phyloP scores from a whole-genome alignment of 345 rosid genomes.

The Rubroshorea leprosula region DNA sequence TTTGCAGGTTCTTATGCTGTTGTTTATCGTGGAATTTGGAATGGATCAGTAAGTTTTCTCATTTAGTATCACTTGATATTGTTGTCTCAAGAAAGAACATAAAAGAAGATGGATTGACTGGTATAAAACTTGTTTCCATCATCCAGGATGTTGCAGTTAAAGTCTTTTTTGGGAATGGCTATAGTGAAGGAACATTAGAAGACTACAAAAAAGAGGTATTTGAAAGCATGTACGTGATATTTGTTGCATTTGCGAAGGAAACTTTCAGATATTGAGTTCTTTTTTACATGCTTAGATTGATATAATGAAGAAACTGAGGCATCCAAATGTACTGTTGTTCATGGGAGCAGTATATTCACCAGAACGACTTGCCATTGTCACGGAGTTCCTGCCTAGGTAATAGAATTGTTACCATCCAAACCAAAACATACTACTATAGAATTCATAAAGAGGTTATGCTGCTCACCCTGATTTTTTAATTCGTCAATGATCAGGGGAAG shows the following conservation, averaged over 20 bases:
- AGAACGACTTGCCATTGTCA: conserved; percentile 70
- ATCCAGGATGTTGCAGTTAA: conserved; percentile 81
- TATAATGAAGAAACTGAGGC: conserved; percentile 82
- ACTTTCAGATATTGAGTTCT: conserved; percentile 1
- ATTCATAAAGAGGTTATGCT: not conserved
- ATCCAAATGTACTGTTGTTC: conserved; percentile 82
- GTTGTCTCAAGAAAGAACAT: not conserved
- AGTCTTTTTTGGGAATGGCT: conserved; percentile 60
- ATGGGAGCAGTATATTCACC: conserved; percentile 90
- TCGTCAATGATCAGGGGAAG: conserved; percentile 58
- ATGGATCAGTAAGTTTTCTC: conserved; percentile 59
- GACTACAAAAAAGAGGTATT: conserved; percentile 82
- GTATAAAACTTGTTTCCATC: conserved; percentile 11
- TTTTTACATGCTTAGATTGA: conserved; percentile 36
- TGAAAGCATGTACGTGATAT: not conserved
- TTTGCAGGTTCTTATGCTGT: conserved; percentile 66
- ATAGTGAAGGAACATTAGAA: conserved; percentile 42
- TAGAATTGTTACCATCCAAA: not conserved
- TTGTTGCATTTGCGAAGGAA: not conserved
- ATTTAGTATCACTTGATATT: conserved; percentile 7
- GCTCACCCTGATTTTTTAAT: not conserved
- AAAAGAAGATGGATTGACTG: not conserved
- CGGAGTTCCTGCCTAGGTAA: conserved; percentile 83
- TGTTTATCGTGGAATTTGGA: conserved; percentile 72
- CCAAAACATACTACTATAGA: not conserved